Conservation (phyloP, 345 rosid species). For the Murraya koenigii region DNA sequence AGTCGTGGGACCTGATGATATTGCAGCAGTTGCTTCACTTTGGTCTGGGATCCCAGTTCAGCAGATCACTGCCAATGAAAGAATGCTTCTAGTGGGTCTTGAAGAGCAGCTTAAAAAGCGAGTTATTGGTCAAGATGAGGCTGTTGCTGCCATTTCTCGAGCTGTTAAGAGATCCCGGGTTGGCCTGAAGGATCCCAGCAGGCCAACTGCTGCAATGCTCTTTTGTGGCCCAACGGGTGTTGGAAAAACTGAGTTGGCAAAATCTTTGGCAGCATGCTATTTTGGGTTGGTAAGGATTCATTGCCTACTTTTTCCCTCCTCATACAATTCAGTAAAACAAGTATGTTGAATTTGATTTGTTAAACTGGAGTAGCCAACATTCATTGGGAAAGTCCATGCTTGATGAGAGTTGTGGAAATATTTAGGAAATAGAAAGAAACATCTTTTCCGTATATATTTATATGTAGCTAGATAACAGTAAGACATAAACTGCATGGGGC, state of each 20-base stretch:
- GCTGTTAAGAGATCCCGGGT: slow-evolving; percentile 94
- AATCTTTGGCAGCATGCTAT: slow-evolving; percentile 80
- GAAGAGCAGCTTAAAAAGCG: slow-evolving; percentile 75
- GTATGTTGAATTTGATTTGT: not conserved
- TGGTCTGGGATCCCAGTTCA: slow-evolving; percentile 99
- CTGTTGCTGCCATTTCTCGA: slow-evolving; percentile 86
- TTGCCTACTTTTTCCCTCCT: slow-evolving; percentile 2
- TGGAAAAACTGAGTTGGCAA: slow-evolving; percentile 93
- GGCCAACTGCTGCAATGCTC: slow-evolving; percentile 95
- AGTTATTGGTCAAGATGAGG: slow-evolving; percentile 96
- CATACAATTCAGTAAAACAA: not conserved
- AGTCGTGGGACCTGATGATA: slow-evolving; percentile 85
- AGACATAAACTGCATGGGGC: not conserved
- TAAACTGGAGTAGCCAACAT: not conserved
- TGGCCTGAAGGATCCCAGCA: slow-evolving; percentile 83
- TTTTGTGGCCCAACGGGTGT: slow-evolving; percentile 99
- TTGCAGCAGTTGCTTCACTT: slow-evolving; percentile 86
- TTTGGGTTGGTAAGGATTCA: slow-evolving; percentile 80
- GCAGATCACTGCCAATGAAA: slow-evolving; percentile 94
- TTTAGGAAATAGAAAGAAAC: not conserved
- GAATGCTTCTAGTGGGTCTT: slow-evolving; percentile 68
- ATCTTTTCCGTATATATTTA: not conserved
- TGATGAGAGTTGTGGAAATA: not conserved
- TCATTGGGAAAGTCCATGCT: slow-evolving; percentile 1
- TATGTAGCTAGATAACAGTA: too few relatives aligned